Evolutionary conservation across 306 rosid genomes (phyloP), one percentile per base, ranked within the genome.

Genomic region (Inga laurina): DNA sequence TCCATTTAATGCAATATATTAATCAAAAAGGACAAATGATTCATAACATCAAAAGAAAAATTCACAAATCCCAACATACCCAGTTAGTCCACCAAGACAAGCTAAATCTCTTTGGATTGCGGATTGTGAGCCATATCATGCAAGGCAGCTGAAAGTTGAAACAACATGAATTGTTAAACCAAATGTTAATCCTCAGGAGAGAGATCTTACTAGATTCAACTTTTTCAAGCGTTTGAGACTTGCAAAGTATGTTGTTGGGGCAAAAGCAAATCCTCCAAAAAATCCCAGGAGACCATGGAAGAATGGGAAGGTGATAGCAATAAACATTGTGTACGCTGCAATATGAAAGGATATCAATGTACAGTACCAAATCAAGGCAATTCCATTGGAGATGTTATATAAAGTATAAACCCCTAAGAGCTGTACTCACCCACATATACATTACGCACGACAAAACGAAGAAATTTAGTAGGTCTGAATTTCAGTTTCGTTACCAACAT

Each of bases 251-350:
- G 97, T 85, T 74, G 98, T 95, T 3, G 98, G 98, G 67, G 98
- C 97, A 44, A 95, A 91, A 68, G 97, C 97, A 80, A 95, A 95
- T 72, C 98, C 99, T 82, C 99, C 99, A 7, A 95, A 92, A 79
- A 93, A 93, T 57, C 89, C 89, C 10, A 92, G 84, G 61, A 92
- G 92, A 18, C 91, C 98, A 41, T 86, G 27, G 30, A 95, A 95
- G 86, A 95, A 95, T 66, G 99, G 99, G 88, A 95, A 91, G 70
- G 93, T 87, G 51, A 93, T 91, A 41, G 57, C 97, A 27, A 91
- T 4, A 72, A 93, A 93, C 98, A 95, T 90, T 8, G 99, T 95
- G 49, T 86, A 78, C 49, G 90, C 98, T 93, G 94, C 80, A 86
- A 81, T 3, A 21, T 4, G 14, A 57, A 69, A 61, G 41, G 1